phyloP scores from a whole-genome alignment of 202 grass and related monocot species.

The Panicum hallii region DNA sequence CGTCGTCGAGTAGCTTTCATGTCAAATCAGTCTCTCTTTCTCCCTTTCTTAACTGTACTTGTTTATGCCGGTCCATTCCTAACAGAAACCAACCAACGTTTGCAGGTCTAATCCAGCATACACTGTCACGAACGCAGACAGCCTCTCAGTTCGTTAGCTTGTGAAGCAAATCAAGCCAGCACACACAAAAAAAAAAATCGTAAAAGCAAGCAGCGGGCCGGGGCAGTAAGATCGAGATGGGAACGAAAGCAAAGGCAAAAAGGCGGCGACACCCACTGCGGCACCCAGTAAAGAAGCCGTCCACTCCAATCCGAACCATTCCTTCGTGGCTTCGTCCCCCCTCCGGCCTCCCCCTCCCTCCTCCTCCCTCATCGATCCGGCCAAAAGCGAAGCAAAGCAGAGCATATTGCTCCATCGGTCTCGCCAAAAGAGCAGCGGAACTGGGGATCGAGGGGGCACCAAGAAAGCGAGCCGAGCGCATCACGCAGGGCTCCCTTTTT shows the following conservation, averaged over 20 bases:
- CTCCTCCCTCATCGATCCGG: conserved; percentile 58
- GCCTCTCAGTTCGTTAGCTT: conserved; percentile 25
- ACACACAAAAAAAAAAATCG: conserved; percentile 24
- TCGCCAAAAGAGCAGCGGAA: conserved; percentile 62
- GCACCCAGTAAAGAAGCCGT: conserved; percentile 42
- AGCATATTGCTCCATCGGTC: conserved; percentile 56
- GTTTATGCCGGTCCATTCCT: neutral
- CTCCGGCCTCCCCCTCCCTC: neutral
- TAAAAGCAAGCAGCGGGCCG: conserved; percentile 24
- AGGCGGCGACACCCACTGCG: conserved; percentile 46
- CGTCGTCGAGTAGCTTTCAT: neutral
- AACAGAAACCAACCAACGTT: neutral
- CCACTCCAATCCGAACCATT: conserved; percentile 19
- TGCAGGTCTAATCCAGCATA: neutral
- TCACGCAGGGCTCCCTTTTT: conserved; percentile 47
- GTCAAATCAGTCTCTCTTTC: neutral
- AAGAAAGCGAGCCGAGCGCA: conserved; percentile 36
- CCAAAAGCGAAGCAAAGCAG: conserved; percentile 67
- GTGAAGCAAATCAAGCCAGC: conserved; percentile 23
- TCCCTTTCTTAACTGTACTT: neutral
- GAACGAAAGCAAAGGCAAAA: conserved; percentile 52
- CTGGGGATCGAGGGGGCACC: conserved; percentile 40
- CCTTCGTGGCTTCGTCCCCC: neutral
- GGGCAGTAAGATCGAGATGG: conserved; percentile 42
- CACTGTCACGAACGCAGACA: conserved; percentile 17